phyloP scores from a whole-genome alignment of 2,329 filamentous ascomycete species.

The Trichoderma asperellum region DNA sequence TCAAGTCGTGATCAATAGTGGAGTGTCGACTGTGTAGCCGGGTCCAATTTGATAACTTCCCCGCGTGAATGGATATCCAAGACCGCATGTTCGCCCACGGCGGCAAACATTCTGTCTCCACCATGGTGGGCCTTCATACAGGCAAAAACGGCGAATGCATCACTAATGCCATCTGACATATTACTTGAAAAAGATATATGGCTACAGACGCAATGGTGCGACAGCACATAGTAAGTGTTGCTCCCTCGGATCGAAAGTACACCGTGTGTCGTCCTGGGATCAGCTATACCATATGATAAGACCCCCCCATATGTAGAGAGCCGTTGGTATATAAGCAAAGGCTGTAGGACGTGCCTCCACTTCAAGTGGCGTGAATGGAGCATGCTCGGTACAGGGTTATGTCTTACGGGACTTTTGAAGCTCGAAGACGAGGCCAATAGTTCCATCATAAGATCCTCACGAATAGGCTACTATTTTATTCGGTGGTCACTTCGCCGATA shows the following conservation, averaged over 20 bases:
- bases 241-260: background rate
- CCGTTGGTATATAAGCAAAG: background rate
- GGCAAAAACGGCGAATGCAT: background rate
- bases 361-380: background rate
- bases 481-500: background rate
- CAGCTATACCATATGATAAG: background rate
- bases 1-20: background rate
- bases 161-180: background rate
- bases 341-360: background rate
- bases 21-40: background rate
- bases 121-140: background rate
- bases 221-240: background rate
- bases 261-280: background rate
- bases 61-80: background rate
- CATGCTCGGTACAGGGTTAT: background rate
- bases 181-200: background rate
- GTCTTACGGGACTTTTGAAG: slow-evolving; percentile 9
- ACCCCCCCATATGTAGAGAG: background rate
- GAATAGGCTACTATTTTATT: background rate
- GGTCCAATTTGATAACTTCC: background rate
- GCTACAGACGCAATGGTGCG: background rate
- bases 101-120: background rate
- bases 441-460: background rate
- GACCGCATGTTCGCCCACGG: background rate
- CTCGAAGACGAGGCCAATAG: background rate